Base-by-base conservation (phyloP, 768 basidiomycete genomes). In the Heimioporus sp. region DNA sequence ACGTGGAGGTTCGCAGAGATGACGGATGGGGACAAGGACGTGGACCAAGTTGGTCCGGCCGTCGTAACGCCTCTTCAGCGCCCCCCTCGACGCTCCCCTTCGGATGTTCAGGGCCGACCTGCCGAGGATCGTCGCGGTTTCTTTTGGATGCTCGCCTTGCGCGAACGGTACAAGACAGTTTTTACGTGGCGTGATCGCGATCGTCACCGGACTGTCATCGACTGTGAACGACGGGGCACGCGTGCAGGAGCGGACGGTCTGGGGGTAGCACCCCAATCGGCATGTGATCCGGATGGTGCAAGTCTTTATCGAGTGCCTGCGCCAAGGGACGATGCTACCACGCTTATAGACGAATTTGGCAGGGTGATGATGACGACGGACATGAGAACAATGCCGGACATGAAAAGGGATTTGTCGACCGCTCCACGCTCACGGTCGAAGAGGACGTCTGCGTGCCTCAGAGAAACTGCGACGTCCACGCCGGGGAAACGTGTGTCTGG, bases 261-360 rank as follows among this genome's bases (percentile, higher is more conserved):
- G 2, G 21, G 21, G 21, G 21, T 5, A 24, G 21, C 21, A 24
- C 5, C 21, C 21, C 21, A 24, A 24, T 24, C 21, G 21, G 21
- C 21, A 24, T 13, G 9, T 36, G 40, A 24, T 45, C 17, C 6
- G 16, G 35, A 15, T 11, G 24, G n/a, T 31, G 47, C 20, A 19
- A 19, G 31, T 19, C 20, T 31, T 43, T 6, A 37, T 54, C 47
- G 51, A 43, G 15, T 17, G 30, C 51, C 20, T 51, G 31, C 49
- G 45, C 52, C 61, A 49, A 50, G 28, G 40, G 40, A 52, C 55
- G 49, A 50, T 50, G 54, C 56, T 53, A 55, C 54, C 52, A 62
- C 4, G 28, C 31, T 41, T 21, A 13, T 48, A 8, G 13, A n/a
- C 39, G 21, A 30, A 24, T 24, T 24, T 24, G 21, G 21, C 21